These are phyloP conservation scores for Pulveroboletus sp. DNA, from an alignment of 768 basidiomycete genomes.

Conservation along the genomic window DNA sequence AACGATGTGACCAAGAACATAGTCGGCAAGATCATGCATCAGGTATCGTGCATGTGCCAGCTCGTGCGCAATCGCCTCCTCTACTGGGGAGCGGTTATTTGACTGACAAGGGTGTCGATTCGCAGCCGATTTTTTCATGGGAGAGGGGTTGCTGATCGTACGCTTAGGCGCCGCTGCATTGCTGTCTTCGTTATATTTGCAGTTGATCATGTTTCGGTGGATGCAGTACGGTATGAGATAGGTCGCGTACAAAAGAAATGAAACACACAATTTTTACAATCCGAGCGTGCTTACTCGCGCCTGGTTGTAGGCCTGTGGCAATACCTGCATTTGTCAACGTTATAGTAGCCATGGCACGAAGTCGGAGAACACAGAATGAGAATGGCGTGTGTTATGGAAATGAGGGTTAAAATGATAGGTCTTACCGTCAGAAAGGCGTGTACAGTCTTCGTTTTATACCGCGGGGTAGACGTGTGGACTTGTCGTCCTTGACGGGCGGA, in stretches of 20 bases:
- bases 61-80: no score
- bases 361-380: neutral
- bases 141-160: constrained; percentile 1
- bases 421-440: neutral
- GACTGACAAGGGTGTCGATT: neutral
- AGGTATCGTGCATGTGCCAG: no score
- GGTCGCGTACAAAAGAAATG: neutral
- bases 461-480: neutral
- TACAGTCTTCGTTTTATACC: neutral
- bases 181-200: neutral
- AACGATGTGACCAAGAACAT: no score
- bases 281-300: no score
- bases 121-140: neutral
- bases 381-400: neutral
- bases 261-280: no score
- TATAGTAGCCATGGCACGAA: neutral
- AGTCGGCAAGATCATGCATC: no score
- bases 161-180: neutral
- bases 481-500: neutral
- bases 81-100: no score
- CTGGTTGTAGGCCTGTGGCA: neutral
- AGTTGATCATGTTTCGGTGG: constrained; percentile 6
- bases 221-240: neutral
- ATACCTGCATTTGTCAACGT: neutral
- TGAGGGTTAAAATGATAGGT: neutral